Evolutionary conservation across 2,329 filamentous ascomycete genomes (phyloP).

Genomic region (Aureobasidium sp.): DNA sequence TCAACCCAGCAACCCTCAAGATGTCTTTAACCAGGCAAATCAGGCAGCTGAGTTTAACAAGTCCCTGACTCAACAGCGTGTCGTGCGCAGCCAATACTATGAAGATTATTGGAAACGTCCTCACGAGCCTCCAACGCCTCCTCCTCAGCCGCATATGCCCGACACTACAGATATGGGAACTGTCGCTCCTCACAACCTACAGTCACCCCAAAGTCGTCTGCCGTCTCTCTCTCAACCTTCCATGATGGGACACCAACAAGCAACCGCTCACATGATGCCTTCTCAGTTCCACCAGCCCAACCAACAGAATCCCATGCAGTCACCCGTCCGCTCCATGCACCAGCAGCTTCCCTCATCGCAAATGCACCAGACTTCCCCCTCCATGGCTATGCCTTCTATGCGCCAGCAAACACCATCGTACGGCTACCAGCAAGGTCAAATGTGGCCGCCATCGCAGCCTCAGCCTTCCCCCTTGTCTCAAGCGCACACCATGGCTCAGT

Average conservation of each 20-base stretch:
- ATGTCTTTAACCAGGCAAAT: conserved; percentile 77
- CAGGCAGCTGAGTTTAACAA: conserved; percentile 91
- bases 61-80: conserved; percentile 68
- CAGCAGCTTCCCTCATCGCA: conserved; percentile 45
- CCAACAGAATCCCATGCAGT: conserved; percentile 64
- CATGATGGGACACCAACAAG: conserved; percentile 12
- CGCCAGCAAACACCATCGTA: conserved; percentile 37
- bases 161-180: conserved; percentile 30
- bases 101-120: conserved; percentile 74
- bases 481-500: conserved; percentile 38
- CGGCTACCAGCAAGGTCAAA: conserved; percentile 36
- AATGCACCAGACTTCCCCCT: conserved; percentile 59
- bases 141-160: conserved; percentile 33
- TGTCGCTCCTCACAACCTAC: conserved; percentile 35
- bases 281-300: conserved; percentile 37
- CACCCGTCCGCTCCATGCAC: conserved; percentile 62
- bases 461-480: conserved; percentile 40
- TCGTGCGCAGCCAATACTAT: conserved; percentile 69
- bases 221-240: conserved; percentile 3
- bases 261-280: conserved; percentile 10
- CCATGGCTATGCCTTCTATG: conserved; percentile 32
- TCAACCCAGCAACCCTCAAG: conserved; percentile 63
- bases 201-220: conserved; percentile 32
- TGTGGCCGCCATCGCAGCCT: conserved; percentile 40
- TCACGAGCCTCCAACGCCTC: conserved; percentile 63